A percentile compares a stretch with the other conserved stretches of the same genome.
phyloP scores from a whole-genome alignment of 2,329 filamentous ascomycete species.

The Apiospora aurea region DNA sequence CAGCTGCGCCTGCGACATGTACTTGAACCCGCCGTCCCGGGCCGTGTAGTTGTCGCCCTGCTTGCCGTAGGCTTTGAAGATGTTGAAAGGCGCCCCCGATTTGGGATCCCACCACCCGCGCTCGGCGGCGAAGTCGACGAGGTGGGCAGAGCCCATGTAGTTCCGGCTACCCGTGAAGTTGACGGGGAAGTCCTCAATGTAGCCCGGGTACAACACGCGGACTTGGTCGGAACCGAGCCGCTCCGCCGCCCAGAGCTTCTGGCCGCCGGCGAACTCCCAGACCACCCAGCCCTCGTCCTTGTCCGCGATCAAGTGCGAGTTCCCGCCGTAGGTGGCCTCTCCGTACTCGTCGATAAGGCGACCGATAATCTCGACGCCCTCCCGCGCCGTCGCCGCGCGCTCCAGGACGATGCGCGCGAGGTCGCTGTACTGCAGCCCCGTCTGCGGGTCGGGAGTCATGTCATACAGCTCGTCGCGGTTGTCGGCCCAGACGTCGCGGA shows the following conservation, averaged over 20 bases:
- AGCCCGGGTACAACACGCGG: slow-evolving; percentile 39
- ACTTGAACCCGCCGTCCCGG: slow-evolving; percentile 40
- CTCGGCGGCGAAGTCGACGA: slow-evolving; percentile 38
- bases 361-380: slow-evolving; percentile 52
- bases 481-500: slow-evolving; percentile 50
- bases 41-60: slow-evolving; percentile 34
- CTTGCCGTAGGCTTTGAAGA: slow-evolving; percentile 37
- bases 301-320: slow-evolving; percentile 50
- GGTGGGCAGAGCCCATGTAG: slow-evolving; percentile 38
- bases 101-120: slow-evolving; percentile 38
- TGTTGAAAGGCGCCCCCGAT: slow-evolving; percentile 37
- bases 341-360: slow-evolving; percentile 47
- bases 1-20: slow-evolving; percentile 39
- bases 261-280: slow-evolving; percentile 39
- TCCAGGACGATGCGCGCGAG: slow-evolving; percentile 49
- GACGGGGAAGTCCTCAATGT: slow-evolving; percentile 39
- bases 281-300: slow-evolving; percentile 41
- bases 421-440: slow-evolving; percentile 50
- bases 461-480: slow-evolving; percentile 47
- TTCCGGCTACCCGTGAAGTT: slow-evolving; percentile 34
- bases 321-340: slow-evolving; percentile 51
- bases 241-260: slow-evolving; percentile 38
- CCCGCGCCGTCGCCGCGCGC: slow-evolving; percentile 47
- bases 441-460: slow-evolving; percentile 50
- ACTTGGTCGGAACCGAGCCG: slow-evolving; percentile 35